Conservation (phyloP, 2,329 filamentous ascomycete species). For the Fusarium veterinarium region DNA sequence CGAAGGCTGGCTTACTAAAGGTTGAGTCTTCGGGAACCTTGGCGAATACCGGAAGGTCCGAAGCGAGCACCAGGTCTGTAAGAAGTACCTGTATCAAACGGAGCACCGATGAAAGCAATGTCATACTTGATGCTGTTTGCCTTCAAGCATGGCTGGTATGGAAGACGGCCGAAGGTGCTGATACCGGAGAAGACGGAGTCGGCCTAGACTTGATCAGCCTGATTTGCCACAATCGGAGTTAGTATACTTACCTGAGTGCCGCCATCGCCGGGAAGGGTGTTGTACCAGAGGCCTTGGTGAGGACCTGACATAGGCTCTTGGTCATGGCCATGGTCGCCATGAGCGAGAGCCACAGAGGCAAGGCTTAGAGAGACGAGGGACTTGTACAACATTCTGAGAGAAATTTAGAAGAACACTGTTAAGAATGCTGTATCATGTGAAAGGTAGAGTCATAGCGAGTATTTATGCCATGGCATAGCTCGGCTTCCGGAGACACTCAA, state of each 20-base stretch:
- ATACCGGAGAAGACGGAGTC: conserved; percentile 92
- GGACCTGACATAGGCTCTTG: conserved; percentile 75
- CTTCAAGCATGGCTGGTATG: conserved; percentile 78
- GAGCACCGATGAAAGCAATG: conserved; percentile 86
- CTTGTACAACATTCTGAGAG: conserved; percentile 44
- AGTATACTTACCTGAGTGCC: conserved; percentile 74
- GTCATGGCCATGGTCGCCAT: conserved; percentile 62
- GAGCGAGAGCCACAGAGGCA: conserved; percentile 66
- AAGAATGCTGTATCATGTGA: rapidly evolving
- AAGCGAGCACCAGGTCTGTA: conserved; percentile 88
- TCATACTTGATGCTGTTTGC: conserved; percentile 72
- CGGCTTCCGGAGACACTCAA: background rate
- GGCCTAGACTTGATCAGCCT: conserved; percentile 61
- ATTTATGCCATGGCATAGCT: background rate
- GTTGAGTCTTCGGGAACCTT: conserved; percentile 86
- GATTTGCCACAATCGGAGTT: rapidly evolving
- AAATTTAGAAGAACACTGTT: rapidly evolving
- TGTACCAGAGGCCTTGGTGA: conserved; percentile 83
- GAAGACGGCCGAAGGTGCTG: conserved; percentile 83
- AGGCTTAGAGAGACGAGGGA: conserved; percentile 54
- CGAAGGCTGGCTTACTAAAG: conserved; percentile 74
- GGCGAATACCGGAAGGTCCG: conserved; percentile 84
- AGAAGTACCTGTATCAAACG: conserved; percentile 87
- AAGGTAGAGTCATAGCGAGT: background rate
- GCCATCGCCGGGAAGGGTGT: conserved; percentile 82